Evolutionary conservation across 2,329 filamentous ascomycete species (phyloP).

Genomic region (Fonsecaea erecta): DNA sequence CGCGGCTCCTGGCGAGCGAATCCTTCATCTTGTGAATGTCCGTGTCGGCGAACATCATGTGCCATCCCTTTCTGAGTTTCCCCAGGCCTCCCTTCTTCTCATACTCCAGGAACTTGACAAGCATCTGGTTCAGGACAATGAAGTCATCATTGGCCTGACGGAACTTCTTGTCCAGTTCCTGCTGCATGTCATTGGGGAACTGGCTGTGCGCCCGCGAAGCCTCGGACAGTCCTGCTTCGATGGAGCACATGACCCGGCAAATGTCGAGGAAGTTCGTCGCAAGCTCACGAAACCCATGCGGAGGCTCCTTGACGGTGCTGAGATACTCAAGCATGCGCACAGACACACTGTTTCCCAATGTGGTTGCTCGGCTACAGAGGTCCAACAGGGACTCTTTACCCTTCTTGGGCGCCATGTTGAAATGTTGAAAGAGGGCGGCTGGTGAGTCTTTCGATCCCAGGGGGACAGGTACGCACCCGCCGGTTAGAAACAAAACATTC

Average conservation of each 20-base stretch:
- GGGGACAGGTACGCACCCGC: not conserved
- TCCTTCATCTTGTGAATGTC: conserved; percentile 65
- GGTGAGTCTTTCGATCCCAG: conserved; percentile 2
- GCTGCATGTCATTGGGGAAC: conserved; percentile 64
- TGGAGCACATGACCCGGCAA: conserved; percentile 69
- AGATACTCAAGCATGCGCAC: conserved; percentile 69
- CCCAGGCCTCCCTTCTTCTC: conserved; percentile 66
- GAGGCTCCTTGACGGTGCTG: conserved; percentile 59
- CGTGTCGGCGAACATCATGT: conserved; percentile 66
- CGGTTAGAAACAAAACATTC: not conserved
- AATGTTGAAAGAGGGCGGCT: not conserved
- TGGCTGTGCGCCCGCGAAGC: conserved; percentile 56
- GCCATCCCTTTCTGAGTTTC: conserved; percentile 64
- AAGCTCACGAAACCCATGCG: conserved; percentile 62
- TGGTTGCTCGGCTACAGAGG: conserved; percentile 63
- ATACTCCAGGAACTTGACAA: conserved; percentile 65
- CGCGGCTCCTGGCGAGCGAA: conserved; percentile 62
- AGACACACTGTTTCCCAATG: conserved; percentile 66
- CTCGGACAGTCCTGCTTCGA: conserved; percentile 68
- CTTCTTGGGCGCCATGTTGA: conserved; percentile 33
- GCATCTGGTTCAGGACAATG: conserved; percentile 65
- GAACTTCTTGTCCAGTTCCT: conserved; percentile 69
- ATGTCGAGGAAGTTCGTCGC: conserved; percentile 71
- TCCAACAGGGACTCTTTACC: conserved; percentile 49
- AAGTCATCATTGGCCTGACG: conserved; percentile 66